Evolutionary conservation across 2,329 filamentous ascomycete genomes (phyloP).

Genomic region (Ophiostoma triangulosporum): DNA sequence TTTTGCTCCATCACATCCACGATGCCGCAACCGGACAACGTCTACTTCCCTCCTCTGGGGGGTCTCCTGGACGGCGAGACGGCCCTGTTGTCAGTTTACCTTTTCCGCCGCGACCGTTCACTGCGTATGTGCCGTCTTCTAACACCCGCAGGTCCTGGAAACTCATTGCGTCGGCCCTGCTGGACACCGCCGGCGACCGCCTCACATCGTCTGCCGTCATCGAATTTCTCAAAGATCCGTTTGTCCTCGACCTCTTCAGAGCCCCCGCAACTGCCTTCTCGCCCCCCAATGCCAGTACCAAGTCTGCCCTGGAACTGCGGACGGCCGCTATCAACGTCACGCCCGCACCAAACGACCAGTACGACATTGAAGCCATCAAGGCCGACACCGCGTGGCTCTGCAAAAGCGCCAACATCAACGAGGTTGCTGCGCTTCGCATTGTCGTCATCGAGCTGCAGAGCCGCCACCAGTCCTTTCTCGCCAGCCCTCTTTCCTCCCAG

Average conservation of each 20-base stretch:
- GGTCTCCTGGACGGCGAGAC: slow-evolving; percentile 71
- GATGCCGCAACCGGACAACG: slow-evolving; percentile 54
- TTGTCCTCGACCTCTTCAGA: slow-evolving; percentile 54
- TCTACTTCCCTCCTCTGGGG: slow-evolving; percentile 75
- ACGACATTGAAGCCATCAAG: slow-evolving; percentile 69
- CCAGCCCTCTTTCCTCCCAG: slow-evolving; percentile 60
- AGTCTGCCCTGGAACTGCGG: slow-evolving; percentile 64
- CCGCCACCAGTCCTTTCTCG: slow-evolving; percentile 58
- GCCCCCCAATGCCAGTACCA: slow-evolving; percentile 46
- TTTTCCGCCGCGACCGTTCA: slow-evolving; percentile 2
- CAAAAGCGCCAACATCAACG: slow-evolving; percentile 61
- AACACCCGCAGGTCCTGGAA: slow-evolving; percentile 42
- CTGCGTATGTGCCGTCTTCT: slow-evolving; percentile 6
- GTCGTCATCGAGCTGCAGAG: slow-evolving; percentile 74
- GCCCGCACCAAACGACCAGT: slow-evolving; percentile 49
- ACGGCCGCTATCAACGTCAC: slow-evolving; percentile 78
- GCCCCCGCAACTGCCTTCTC: slow-evolving; percentile 57
- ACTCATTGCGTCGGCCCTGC: slow-evolving; percentile 40
- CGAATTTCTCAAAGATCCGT: slow-evolving; percentile 57
- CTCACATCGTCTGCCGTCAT: slow-evolving; percentile 41
- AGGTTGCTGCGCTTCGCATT: slow-evolving; percentile 68
- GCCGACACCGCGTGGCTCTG: slow-evolving; percentile 78
- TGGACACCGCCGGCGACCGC: slow-evolving; percentile 43
- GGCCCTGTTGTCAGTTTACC: slow-evolving; percentile 56
- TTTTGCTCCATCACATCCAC: slow-evolving; percentile 28